Conservation (phyloP, 352 stramenopile genomes). For the Globisporangium barbulae region DNA sequence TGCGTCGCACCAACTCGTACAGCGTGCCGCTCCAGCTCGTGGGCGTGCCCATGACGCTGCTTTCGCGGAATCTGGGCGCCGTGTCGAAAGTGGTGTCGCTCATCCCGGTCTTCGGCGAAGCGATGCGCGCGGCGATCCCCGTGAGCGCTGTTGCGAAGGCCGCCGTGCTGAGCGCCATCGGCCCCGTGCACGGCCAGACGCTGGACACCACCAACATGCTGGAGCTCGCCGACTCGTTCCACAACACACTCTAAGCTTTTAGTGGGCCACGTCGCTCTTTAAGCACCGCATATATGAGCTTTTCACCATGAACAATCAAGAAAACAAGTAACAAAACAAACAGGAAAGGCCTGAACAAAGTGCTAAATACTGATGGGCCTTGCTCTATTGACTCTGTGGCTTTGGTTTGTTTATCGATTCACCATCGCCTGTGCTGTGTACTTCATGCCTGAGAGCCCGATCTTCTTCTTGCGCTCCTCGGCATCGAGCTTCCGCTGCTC, state of each 20-base stretch:
- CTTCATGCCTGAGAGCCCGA: slow-evolving; percentile 70
- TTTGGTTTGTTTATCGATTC: slow-evolving; percentile 16
- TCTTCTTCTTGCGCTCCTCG: slow-evolving; percentile 74
- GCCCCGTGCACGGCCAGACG: slow-evolving; percentile 44
- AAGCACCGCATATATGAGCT: neutral
- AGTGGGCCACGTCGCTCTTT: neutral
- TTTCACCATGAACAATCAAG: neutral
- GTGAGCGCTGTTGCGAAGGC: slow-evolving; percentile 73
- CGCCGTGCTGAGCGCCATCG: slow-evolving; percentile 81
- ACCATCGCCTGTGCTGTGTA: slow-evolving; percentile 57
- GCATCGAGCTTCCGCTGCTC: slow-evolving; percentile 58
- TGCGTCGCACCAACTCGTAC: slow-evolving; percentile 58
- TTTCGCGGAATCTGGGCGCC: slow-evolving; percentile 52
- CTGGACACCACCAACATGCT: slow-evolving; percentile 78
- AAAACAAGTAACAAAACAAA: neutral
- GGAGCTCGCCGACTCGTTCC: slow-evolving; percentile 71
- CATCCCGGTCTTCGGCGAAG: slow-evolving; percentile 64
- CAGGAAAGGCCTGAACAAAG: neutral
- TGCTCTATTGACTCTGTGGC: neutral
- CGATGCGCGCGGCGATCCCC: slow-evolving; percentile 62
- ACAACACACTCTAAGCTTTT: slow-evolving; percentile 49
- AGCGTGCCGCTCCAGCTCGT: slow-evolving; percentile 74
- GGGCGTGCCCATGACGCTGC: slow-evolving; percentile 63
- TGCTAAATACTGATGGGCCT: neutral
- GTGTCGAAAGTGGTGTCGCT: slow-evolving; percentile 53